phyloP scores from a whole-genome alignment of 768 basidiomycete genomes.

The Lyophyllum shimeji region DNA sequence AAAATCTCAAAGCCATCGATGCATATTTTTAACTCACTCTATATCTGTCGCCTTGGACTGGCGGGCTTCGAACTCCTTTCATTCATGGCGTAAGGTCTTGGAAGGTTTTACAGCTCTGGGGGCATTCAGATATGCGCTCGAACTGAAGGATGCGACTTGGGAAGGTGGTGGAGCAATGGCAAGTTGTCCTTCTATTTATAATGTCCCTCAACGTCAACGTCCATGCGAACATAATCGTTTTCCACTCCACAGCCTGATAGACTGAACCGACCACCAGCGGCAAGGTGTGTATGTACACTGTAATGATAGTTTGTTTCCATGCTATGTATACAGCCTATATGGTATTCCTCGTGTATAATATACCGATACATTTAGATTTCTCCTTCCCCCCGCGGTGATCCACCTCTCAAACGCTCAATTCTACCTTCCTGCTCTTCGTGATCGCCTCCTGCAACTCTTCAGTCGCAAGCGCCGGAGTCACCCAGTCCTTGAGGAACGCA shows the following conservation, averaged over 20 bases:
- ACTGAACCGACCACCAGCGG: background rate
- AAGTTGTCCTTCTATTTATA: background rate
- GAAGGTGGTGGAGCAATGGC: background rate
- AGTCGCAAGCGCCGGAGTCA: conserved; percentile 74
- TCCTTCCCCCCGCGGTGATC: background rate
- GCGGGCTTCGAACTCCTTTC: too few relatives aligned
- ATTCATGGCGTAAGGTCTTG: too few relatives aligned
- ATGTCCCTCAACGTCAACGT: background rate
- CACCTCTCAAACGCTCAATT: conserved; percentile 52
- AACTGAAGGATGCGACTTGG: background rate
- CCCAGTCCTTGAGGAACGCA: conserved; percentile 83
- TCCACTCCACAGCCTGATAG: background rate
- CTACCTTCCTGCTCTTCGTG: conserved; percentile 52
- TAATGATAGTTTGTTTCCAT: background rate
- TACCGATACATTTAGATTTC: conserved; percentile 3
- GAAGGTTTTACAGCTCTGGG: background rate
- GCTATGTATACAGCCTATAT: background rate
- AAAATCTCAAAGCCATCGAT: background rate
- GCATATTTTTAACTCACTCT: background rate
- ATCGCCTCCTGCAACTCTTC: conserved; percentile 56
- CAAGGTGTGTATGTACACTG: background rate
- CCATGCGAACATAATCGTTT: background rate
- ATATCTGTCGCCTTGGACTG: background rate
- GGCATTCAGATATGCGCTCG: background rate
- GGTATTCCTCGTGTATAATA: background rate